These are phyloP conservation scores for Herpetomonas samuelpessoai DNA, from an alignment of 208 protist species.

Conservation along the genomic window DNA sequence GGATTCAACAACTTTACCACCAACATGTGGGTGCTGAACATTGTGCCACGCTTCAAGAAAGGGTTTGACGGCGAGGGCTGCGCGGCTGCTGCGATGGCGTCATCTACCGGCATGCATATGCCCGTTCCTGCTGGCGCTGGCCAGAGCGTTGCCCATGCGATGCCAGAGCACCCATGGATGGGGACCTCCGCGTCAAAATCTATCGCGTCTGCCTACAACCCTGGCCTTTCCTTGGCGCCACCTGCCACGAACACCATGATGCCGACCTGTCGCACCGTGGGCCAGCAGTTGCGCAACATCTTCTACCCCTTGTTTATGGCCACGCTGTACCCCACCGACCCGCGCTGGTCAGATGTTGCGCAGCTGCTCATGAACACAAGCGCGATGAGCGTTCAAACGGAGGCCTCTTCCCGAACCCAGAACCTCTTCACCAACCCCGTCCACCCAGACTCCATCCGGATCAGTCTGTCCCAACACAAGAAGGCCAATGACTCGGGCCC, in stretches of 20 bases:
- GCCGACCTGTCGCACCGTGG: constrained; percentile 47
- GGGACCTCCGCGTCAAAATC: neutral
- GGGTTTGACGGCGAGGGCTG: neutral
- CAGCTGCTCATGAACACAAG: constrained; percentile 93
- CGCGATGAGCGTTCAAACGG: constrained; percentile 92
- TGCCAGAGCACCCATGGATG: neutral
- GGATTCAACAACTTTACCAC: constrained; percentile 80
- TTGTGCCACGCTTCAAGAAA: constrained; percentile 11
- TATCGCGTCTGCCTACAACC: too few relatives aligned
- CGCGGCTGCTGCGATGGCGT: neutral
- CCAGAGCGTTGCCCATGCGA: neutral
- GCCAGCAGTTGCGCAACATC: constrained; percentile 91
- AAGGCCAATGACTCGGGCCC: neutral
- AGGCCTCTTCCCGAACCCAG: constrained; percentile 35
- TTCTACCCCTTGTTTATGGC: constrained; percentile 98
- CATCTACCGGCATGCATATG: too few relatives aligned
- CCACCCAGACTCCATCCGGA: constrained; percentile 50
- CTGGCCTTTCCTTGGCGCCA: too few relatives aligned
- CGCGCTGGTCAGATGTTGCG: constrained; percentile 88
- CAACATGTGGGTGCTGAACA: constrained; percentile 73
- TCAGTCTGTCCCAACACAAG: neutral
- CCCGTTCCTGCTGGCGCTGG: too few relatives aligned
- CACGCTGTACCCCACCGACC: constrained; percentile 87
- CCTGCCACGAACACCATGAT: constrained; percentile 47
- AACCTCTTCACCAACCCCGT: constrained; percentile 41